Evolutionary conservation across 768 basidiomycete genomes (phyloP), one percentile per base, ranked within the genome.

Genomic region (Amanita jacksonii): DNA sequence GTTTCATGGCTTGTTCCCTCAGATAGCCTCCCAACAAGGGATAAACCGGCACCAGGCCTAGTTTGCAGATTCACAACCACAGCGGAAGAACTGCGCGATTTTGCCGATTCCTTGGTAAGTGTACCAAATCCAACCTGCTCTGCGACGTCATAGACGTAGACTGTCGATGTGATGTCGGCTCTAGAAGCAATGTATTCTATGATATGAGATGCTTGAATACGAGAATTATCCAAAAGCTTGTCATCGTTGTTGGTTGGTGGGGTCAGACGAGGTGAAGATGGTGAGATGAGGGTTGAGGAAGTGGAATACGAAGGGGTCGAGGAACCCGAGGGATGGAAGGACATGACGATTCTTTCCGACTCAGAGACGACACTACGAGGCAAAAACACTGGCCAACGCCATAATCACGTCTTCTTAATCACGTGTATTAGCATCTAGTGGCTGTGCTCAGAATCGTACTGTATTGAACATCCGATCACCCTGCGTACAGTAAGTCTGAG

Each of bases 101-200:
- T 59, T 2, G 74, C 62, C 81, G 81, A 85, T 39, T 74, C 68
- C 55, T 79, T 83, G 24, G 85, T 81, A 46, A 80, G 63, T 0
- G 72, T 68, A 15, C 88, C 88, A 54, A 91, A 85, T 25, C 88
- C 88, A n/a, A 72, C 73, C 55, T 89, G 84, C 52, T 84, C 80
- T 15, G 89, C 86, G 43, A 89, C 70, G 53, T 91, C 88, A 55
- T 86, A 91, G 33, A 88, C 60, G 58, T 88, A 87, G 46, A 91
- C 75, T 13, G 75, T 64, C 15, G 84, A 85, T 60, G 73, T 84
- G 20, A 69, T 58, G 6, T 62, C 58, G 2, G 65, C 49, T 31
- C 72, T 72, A 7, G 82, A 81, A 5, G 84, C 68, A 30, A 87
- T 61, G 48, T 70, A 76, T 64, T 91, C 87, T 41, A 90, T 64